Evolutionary conservation across 495 filamentous ascomycete genomes (phyloP), one percentile per base, ranked within the genome.

Genomic region (Ascodesmis nigricans): DNA sequence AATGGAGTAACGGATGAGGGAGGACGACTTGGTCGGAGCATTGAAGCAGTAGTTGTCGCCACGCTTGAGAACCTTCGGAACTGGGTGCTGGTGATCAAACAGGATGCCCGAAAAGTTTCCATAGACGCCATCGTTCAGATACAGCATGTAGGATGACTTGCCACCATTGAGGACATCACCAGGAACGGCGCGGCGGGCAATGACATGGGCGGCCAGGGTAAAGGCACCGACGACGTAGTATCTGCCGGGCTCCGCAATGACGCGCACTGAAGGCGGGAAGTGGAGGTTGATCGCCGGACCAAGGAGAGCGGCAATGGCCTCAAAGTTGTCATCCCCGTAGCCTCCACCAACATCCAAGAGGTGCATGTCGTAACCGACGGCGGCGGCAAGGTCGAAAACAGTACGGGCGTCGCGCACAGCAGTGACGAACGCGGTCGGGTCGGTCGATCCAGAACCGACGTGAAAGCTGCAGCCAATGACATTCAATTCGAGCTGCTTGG

Each of bases 31-130:
- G 43, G 55, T 53, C 47, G 57, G 52, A 50, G 54, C 50, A 44
- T 71, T 66, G 42, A 66, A 59, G 34, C 60, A 60, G 45, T 66
- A 69, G 42, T 60, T 52, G 43, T 63, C 62, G 16, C 61, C 65
- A 31, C 60, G 63, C 44, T 72, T 71, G 18, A 99, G 58, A 33
- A 95, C 63, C 54, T 73, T 78, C 31, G 84, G 78, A 27, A 74
- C 57, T 0, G 83, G 84, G 47, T 91, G 65, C 60, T 99, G 90
- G 55, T 95, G 90, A 49, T 95, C 90, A 55, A 92, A 99, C 58
- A 99, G 90, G 63, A 93, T 92, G 66, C 77, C 87, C 40, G 79
- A 84, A 56, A 99, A 95, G 57, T 93, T 93, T 38, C 87, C 84
- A 43, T 99, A 99, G 24, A 93, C 70, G 17, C 87, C 87, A 45